These are phyloP conservation scores for Chondrostereum purpureum DNA, from an alignment of 1,284 basidiomycete species.

Conservation along the genomic window DNA sequence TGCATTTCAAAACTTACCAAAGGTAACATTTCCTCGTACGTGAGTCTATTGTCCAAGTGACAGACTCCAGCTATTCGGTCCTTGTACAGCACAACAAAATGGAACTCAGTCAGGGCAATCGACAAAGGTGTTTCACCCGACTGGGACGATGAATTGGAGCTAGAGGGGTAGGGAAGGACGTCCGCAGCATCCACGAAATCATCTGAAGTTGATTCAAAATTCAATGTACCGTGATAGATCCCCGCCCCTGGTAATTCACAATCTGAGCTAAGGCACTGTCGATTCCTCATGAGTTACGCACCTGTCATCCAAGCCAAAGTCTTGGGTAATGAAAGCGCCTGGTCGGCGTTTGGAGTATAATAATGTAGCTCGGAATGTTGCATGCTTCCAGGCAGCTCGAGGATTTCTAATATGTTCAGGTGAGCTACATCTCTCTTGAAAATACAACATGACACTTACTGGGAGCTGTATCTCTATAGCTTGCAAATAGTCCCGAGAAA, in stretches of 20 bases:
- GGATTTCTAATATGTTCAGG: slow-evolving; percentile 70
- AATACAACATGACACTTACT: slow-evolving; percentile 47
- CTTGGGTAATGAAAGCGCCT: slow-evolving; percentile 58
- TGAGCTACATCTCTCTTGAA: slow-evolving; percentile 17
- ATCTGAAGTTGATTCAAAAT: slow-evolving; percentile 62
- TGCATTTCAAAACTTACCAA: slow-evolving; percentile 69
- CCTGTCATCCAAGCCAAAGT: slow-evolving; percentile 88
- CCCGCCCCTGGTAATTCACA: slow-evolving; percentile 54
- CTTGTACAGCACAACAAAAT: slow-evolving; percentile 83
- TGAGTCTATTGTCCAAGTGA: slow-evolving; percentile 73
- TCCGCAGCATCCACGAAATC: slow-evolving; percentile 75
- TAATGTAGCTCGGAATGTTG: slow-evolving; percentile 74
- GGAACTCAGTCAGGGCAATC: slow-evolving; percentile 86
- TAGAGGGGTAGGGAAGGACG: slow-evolving; percentile 59
- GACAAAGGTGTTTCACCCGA: slow-evolving; percentile 52
- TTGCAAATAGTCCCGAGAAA: slow-evolving; percentile 68
- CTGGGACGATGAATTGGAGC: slow-evolving; percentile 21
- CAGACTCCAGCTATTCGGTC: slow-evolving; percentile 79
- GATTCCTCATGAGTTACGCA: slow-evolving; percentile 23
- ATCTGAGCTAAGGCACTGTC: slow-evolving; percentile 11
- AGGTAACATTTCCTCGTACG: slow-evolving; percentile 81
- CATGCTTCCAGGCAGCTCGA: slow-evolving; percentile 77
- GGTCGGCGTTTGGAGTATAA: slow-evolving; percentile 64
- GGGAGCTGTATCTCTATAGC: slow-evolving; percentile 68
- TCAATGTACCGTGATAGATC: slow-evolving; percentile 76